Evolutionary conservation across 31 red algal genomes (phyloP).

Genomic region (Bonnemaisonia californica): DNA sequence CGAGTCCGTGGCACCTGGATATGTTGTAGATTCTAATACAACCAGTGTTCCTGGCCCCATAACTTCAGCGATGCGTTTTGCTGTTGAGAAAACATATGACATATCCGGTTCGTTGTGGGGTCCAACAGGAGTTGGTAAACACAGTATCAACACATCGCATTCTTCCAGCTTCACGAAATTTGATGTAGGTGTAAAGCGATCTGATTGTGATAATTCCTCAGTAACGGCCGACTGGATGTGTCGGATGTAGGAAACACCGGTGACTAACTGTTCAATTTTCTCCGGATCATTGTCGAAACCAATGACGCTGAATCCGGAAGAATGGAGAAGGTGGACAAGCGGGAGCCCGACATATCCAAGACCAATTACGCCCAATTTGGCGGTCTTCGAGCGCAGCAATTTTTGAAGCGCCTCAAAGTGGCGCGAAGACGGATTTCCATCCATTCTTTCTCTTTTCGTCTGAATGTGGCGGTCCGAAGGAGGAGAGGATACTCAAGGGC

Average conservation of each 20-base stretch:
- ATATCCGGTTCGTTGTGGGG: constrained; percentile 87
- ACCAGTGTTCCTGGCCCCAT: constrained; percentile 47
- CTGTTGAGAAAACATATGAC: constrained; percentile 65
- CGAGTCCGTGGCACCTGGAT: constrained; percentile 84
- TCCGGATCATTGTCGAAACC: constrained; percentile 70
- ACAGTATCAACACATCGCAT: constrained; percentile 72
- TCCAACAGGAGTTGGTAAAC: constrained; percentile 83
- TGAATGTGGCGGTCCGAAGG: too few species aligned
- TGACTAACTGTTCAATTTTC: constrained; percentile 54
- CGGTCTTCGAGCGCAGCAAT: constrained; percentile 8
- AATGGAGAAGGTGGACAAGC: constrained; percentile 52
- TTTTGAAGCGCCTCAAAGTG: not conserved
- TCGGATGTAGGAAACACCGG: constrained; percentile 72
- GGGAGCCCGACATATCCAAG: constrained; percentile 95
- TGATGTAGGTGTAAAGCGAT: constrained; percentile 21
- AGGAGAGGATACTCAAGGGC: too few species aligned
- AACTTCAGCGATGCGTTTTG: constrained; percentile 36
- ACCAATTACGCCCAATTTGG: constrained; percentile 74
- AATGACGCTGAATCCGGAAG: constrained; percentile 46
- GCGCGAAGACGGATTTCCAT: too few species aligned
- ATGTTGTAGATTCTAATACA: constrained; percentile 86
- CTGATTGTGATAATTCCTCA: not conserved
- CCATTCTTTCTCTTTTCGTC: too few species aligned
- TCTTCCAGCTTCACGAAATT: constrained; percentile 31
- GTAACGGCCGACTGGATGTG: constrained; percentile 56